Conservation (phyloP, 2,329 filamentous ascomycete genomes). For the Colletotrichum ledebouriae region DNA sequence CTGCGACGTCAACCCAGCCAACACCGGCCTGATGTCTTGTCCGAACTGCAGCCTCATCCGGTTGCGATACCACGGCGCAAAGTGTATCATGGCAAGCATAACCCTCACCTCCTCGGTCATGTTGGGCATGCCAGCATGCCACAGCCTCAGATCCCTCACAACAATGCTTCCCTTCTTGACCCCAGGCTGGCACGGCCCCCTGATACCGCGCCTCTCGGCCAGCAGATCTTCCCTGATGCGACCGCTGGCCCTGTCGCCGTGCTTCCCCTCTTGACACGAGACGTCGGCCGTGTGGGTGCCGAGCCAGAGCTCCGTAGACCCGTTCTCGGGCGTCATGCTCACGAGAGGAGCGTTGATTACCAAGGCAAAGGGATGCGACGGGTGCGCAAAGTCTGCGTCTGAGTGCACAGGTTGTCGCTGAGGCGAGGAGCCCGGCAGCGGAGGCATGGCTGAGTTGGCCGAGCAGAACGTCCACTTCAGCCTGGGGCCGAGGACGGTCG, state of each 20-base stretch:
- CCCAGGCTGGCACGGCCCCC: slow-evolving; percentile 63
- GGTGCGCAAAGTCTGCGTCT: slow-evolving; percentile 71
- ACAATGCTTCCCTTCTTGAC: slow-evolving; percentile 69
- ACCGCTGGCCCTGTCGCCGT: slow-evolving; percentile 66
- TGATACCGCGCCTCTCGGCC: slow-evolving; percentile 51
- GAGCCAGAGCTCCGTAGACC: slow-evolving; percentile 71
- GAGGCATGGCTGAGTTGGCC: slow-evolving; percentile 69
- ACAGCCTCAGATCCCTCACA: slow-evolving; percentile 71
- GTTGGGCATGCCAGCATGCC: slow-evolving; percentile 76
- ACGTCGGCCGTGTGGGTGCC: slow-evolving; percentile 61
- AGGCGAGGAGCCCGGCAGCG: slow-evolving; percentile 54
- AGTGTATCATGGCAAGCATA: slow-evolving; percentile 73
- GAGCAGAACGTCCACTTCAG: slow-evolving; percentile 71
- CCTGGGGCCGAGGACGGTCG: slow-evolving; percentile 65
- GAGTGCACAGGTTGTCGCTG: slow-evolving; percentile 69
- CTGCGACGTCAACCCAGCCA: slow-evolving; percentile 55
- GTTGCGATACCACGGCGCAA: slow-evolving; percentile 70
- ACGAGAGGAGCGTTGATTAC: slow-evolving; percentile 68
- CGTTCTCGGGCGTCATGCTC: slow-evolving; percentile 64
- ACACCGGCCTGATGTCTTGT: slow-evolving; percentile 60
- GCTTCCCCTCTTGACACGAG: slow-evolving; percentile 60
- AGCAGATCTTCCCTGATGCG: slow-evolving; percentile 60
- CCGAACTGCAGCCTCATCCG: slow-evolving; percentile 68
- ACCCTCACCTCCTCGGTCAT: slow-evolving; percentile 61
- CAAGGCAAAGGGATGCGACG: slow-evolving; percentile 66